phyloP scores from a whole-genome alignment of 1,139 yeast genomes.

The Yamadazyma trypodendri region DNA sequence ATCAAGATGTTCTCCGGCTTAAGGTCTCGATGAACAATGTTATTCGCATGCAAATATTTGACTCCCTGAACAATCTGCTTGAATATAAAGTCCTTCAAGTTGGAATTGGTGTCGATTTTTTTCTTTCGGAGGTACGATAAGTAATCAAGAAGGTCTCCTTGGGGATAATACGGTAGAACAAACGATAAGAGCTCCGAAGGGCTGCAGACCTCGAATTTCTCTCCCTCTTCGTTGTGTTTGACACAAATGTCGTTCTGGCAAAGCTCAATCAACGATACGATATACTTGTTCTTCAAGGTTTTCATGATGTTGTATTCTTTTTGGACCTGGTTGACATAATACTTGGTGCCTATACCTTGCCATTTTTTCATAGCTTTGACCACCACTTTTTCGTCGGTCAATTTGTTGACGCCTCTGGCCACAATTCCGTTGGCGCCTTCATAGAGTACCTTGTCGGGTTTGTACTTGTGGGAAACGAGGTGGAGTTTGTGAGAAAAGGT shows the following conservation, averaged over 20 bases:
- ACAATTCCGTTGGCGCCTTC: slow-evolving; percentile 49
- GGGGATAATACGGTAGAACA: slow-evolving; percentile 41
- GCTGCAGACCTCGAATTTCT: neutral
- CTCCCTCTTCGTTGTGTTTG: neutral
- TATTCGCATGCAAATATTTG: slow-evolving; percentile 39
- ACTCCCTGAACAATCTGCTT: slow-evolving; percentile 49
- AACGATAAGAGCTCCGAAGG: slow-evolving; percentile 21
- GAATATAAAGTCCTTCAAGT: slow-evolving; percentile 46
- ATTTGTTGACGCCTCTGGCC: slow-evolving; percentile 28
- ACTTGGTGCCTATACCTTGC: slow-evolving; percentile 14
- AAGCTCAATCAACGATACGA: slow-evolving; percentile 31
- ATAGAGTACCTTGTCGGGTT: slow-evolving; percentile 27
- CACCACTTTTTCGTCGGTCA: slow-evolving; percentile 21
- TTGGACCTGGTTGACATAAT: slow-evolving; percentile 21
- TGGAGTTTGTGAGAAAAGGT: neutral
- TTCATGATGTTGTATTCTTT: slow-evolving; percentile 32
- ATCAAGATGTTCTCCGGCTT: slow-evolving; percentile 56
- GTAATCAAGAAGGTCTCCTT: slow-evolving; percentile 49
- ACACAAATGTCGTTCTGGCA: slow-evolving; percentile 8
- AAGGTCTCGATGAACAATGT: slow-evolving; percentile 51
- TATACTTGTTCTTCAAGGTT: slow-evolving; percentile 27
- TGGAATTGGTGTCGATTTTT: slow-evolving; percentile 27
- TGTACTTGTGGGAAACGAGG: slow-evolving; percentile 5
- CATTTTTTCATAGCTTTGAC: slow-evolving; percentile 30
- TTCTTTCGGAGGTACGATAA: slow-evolving; percentile 37